Base-by-base conservation (phyloP, 805 yeast species). In the Metschnikowia kunwiensis region DNA sequence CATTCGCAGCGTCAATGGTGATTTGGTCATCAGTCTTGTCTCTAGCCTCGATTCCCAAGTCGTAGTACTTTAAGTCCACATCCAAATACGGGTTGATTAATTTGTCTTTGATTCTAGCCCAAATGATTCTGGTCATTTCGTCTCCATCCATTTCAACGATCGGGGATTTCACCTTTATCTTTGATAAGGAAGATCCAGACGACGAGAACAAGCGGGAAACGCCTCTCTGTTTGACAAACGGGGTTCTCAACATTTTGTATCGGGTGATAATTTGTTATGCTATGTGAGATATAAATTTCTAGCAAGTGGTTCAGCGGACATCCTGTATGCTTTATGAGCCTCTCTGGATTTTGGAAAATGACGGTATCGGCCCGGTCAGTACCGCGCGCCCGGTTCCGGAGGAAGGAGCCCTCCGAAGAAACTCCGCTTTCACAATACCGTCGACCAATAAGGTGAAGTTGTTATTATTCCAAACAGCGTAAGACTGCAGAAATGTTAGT, bases 101-200 rank as follows among this genome's bases (percentile, higher is more conserved):
- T 65, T 86, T 77, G 49, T 86, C 91, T 61, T 83, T 86, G 66
- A 91, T 91, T 53, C 80, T 63, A 51, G 86, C 75, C 97, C 97
- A 91, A 70, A 91, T 91, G 62, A 91, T 87, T 60, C 97, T 76
- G 58, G 97, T 91, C 86, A 84, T 86, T 68, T 91, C 97, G 64
- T 91, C 97, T 47, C 97, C 97, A 55, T 91, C 97, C 84, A 91
- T 78, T 62, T 91, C 97, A 46, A 91, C 97, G 51, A 91, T 77
- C 47, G 97, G 97, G 54, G 77, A 84, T 61, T 75, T 74, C 40
- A 91, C 97, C 47, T 74, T 69, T 61, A 91, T 82, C 60, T 88
- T 88, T 37, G 42, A 33, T 40, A 42, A 27, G 11, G 25, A 27
- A 13, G 29, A 12, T 5, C 35, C 38, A n/a, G 42, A 27, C 11